phyloP scores from a whole-genome alignment of 139 green algal genomes.

The Chlorella vulgaris region DNA sequence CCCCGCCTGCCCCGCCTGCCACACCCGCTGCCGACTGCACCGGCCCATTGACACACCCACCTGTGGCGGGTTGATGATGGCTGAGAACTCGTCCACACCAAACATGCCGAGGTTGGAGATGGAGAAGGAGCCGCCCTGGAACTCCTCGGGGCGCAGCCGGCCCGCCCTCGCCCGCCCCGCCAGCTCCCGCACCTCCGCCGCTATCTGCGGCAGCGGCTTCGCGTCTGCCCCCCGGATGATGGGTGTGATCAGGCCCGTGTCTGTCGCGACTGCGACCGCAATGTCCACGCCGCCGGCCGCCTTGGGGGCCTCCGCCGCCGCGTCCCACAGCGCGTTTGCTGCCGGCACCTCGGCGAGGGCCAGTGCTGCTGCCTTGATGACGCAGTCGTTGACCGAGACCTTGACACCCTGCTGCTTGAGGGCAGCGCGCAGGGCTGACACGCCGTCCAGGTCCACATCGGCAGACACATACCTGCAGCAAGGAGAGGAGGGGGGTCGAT shows the following conservation, averaged over 20 bases:
- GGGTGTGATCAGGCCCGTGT: constrained; percentile 90
- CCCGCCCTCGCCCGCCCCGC: constrained; percentile 77
- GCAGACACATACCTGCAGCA: constrained; percentile 52
- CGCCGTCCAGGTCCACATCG: constrained; percentile 69
- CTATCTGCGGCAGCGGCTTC: constrained; percentile 62
- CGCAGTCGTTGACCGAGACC: constrained; percentile 93
- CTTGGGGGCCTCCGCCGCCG: background rate
- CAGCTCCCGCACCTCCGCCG: constrained; percentile 66
- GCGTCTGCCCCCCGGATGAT: constrained; percentile 75
- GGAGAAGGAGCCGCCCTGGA: constrained; percentile 86
- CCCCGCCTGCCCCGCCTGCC: too few species aligned
- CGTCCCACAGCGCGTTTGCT: constrained; percentile 66
- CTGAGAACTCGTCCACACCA: constrained; percentile 81
- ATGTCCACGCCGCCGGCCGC: constrained; percentile 70
- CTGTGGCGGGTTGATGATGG: constrained; percentile 96
- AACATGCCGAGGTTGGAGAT: constrained; percentile 96
- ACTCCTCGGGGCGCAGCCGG: constrained; percentile 94
- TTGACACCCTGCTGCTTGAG: constrained; percentile 64
- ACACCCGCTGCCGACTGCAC: too few species aligned
- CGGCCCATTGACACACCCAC: too few species aligned
- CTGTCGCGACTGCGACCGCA: constrained; percentile 87
- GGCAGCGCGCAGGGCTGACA: constrained; percentile 60
- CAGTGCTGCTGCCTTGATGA: constrained; percentile 86
- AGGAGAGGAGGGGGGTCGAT: background rate
- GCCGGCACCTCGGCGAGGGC: constrained; percentile 84